These are phyloP conservation scores for Tothia fuscella DNA, from an alignment of 2,329 filamentous ascomycete species.

Conservation along the genomic window DNA sequence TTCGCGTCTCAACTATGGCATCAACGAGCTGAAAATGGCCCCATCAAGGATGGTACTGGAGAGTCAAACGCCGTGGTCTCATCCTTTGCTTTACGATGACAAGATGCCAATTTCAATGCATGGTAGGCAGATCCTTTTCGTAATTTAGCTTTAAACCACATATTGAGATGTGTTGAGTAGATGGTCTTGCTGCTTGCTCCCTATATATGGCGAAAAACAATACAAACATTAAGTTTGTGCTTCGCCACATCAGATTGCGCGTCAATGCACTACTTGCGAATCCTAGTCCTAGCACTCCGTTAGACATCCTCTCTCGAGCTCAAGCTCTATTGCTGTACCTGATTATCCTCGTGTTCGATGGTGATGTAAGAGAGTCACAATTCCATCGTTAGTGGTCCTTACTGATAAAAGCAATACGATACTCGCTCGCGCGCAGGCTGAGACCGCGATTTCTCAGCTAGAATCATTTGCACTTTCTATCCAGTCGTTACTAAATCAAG, in stretches of 20 bases:
- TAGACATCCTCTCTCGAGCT: conserved; percentile 19
- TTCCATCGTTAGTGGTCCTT: background rate
- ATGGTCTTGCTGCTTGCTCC: conserved; percentile 42
- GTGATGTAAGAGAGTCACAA: conserved; percentile 14
- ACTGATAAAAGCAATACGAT: conserved; percentile 10
- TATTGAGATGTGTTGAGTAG: conserved; percentile 20
- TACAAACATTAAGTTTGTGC: conserved; percentile 36
- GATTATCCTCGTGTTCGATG: conserved; percentile 19
- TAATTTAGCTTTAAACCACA: background rate
- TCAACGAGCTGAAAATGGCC: conserved; percentile 19
- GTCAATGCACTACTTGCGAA: conserved; percentile 31
- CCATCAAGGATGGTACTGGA: conserved; percentile 34
- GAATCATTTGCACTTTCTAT: conserved; percentile 13
- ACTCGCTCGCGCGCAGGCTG: conserved; percentile 14
- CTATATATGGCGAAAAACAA: conserved; percentile 40
- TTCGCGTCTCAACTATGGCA: conserved; percentile 17
- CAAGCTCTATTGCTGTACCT: conserved; percentile 22
- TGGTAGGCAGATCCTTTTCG: conserved; percentile 23
- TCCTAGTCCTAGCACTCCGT: conserved; percentile 11
- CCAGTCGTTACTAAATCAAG: conserved; percentile 10
- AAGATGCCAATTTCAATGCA: conserved; percentile 41
- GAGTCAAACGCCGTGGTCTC: conserved; percentile 42
- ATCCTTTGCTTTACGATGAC: conserved; percentile 39
- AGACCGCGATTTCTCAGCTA: conserved; percentile 15
- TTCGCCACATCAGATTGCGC: conserved; percentile 35